Evolutionary conservation across 1,284 basidiomycete genomes (phyloP), one percentile per base, ranked within the genome.

Genomic region (Ceratobasidium sp.): DNA sequence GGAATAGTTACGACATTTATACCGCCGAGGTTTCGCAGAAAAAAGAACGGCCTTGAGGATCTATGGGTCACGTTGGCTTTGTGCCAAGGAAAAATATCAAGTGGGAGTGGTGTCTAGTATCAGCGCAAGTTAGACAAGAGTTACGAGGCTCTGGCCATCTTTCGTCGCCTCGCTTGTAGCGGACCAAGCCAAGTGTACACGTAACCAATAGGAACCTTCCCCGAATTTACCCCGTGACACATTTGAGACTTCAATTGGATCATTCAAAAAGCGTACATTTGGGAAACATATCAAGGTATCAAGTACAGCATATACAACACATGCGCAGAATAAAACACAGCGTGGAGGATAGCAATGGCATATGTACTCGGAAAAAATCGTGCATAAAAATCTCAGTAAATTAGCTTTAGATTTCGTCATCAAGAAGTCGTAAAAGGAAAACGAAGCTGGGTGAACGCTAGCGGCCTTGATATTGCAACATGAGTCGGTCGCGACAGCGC

Each of bases 401-500:
- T 37, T 40, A 22, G 70, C 25, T 62, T 29, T 73, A 73, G 56
- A 73, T 73, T 73, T 61, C 13, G 44, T 73, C 57, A 40, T 73
- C 17, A 73, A 40, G 34, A 22, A 49, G 19, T 61, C 49, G 49
- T 71, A 15, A 52, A 52, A 62, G n/a, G 44, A 22, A 22, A 29
- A n/a, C 13, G 70, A 73, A 73, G n/a, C 13, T 9, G 37, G 22
- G 22, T 7, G 29, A 59, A 49, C 1, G 44, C 59, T 15, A 61
- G 9, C 70, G 70, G 19, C 54, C 68, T 43, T 62, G 70, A 15
- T 73, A 43, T 37, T 75, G 68, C 37, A 78, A n/a, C 56, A 59
- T 32, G n/a, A 79, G 69, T 22, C 77, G 68, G 13, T 77, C 69
- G 44, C 91, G 85, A 25, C 92, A 86, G 3, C 85, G 85, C 81